Evolutionary conservation across 805 yeast genomes (phyloP).

Genomic region (Kluyveromyces wickerhamii): DNA sequence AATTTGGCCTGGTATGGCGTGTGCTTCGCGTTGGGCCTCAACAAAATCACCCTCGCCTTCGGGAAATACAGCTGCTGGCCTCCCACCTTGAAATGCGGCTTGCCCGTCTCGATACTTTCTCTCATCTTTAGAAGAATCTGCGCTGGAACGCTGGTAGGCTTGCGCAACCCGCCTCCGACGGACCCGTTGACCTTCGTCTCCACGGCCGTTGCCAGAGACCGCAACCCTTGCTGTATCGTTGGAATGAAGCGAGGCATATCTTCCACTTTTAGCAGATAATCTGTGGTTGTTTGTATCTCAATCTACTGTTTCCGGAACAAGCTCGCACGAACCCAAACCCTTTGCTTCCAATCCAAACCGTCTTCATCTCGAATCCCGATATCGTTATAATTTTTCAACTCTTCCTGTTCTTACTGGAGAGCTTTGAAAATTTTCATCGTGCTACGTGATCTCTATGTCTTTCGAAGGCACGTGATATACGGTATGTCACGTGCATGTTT

Average conservation of each 20-base stretch:
- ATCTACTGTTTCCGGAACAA: no score
- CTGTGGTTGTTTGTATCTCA: no score
- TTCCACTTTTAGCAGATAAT: no score
- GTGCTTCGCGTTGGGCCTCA: conserved; percentile 92
- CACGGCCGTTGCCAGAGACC: conserved; percentile 28
- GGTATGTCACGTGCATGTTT: no score
- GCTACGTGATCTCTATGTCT: no score
- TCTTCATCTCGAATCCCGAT: background rate
- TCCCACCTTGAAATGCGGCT: conserved; percentile 80
- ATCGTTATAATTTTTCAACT: background rate
- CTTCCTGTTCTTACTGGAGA: no score
- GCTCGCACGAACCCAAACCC: no score
- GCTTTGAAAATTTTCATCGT: no score
- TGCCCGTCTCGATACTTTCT: conserved; percentile 50
- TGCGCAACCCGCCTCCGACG: conserved; percentile 2
- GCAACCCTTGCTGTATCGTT: conserved; percentile 8
- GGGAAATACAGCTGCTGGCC: conserved; percentile 75
- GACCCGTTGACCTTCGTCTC: conserved; percentile 5
- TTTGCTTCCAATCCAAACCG: background rate
- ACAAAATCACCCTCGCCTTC: conserved; percentile 65
- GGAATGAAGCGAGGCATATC: conserved; percentile 20
- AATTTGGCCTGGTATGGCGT: conserved; percentile 97
- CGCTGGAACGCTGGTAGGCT: conserved; percentile 13
- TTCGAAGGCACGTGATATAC: no score
- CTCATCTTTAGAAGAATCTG: conserved; percentile 31